Evolutionary conservation across 441 rosid genomes (phyloP), one percentile per base, ranked within the genome.

Genomic region (Gossypium schwendimanii): DNA sequence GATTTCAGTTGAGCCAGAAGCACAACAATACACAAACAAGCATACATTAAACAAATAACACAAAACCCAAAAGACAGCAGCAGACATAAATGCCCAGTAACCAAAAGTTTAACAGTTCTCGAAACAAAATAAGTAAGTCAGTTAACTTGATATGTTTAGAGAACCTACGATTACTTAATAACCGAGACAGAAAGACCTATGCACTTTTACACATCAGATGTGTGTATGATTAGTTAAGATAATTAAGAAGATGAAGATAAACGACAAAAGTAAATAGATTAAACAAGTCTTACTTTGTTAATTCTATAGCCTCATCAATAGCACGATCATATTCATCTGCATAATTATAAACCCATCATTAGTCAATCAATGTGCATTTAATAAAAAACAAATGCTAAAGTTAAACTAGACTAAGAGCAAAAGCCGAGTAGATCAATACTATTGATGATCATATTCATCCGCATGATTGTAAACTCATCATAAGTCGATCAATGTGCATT

Each of bases 251-350:
- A 54, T 62, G 26, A 26, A 41, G 15, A 61, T 58, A 53, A 62
- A 31, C 18, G 26, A 69, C 59, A 69, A 58, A 76, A 44, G 24
- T 20, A 54, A 33, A 63, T 50, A 77, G 62, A 75, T 75, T 66
- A 54, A 74, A 63, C 21, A 61, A 26, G 61, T 63, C 92, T 89
- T 89, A 92, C 97, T 76, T 78, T 59, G 86, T 70, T 79, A 80
- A 67, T 26, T 82, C 75, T 69, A 91, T 84, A 72, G 97, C 98
- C 71, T 93, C 91, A 15, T 80, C 76, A 72, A 91, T 87, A 63
- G 89, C 88, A 49, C 78, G 86, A 63, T 91, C 97, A 86, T 77
- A 93, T 6, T 87, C 91, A 61, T 89, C 98, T 91, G 87, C 80
- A 84, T 66, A 75, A 44, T n/a, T 49, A 39, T 15, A 23, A 57